These are phyloP conservation scores for Suhomyces sp. DNA, from an alignment of 805 yeast genomes.

Conservation along the genomic window DNA sequence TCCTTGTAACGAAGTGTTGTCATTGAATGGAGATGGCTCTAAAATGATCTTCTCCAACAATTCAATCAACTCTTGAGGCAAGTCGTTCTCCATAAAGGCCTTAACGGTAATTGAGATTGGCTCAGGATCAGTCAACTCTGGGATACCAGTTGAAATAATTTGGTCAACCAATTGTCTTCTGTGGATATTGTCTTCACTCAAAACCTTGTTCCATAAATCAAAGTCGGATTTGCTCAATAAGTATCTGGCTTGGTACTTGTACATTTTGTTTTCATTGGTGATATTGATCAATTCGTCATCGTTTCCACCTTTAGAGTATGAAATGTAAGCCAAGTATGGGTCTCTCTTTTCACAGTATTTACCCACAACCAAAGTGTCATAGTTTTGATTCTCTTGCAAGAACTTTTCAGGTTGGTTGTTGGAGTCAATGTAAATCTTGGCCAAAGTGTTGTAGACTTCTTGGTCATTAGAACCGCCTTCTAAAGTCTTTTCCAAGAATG, in stretches of 20 bases:
- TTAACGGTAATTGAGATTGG: slow-evolving; percentile 91
- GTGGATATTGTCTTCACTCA: slow-evolving; percentile 72
- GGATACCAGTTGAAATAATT: slow-evolving; percentile 93
- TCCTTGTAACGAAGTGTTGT: slow-evolving; percentile 93
- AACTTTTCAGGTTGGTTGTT: slow-evolving; percentile 97
- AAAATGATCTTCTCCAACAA: slow-evolving; percentile 91
- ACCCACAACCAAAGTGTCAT: slow-evolving; percentile 95
- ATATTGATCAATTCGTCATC: slow-evolving; percentile 86
- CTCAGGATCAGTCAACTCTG: slow-evolving; percentile 88
- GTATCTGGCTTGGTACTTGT: slow-evolving; percentile 98
- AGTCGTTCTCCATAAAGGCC: slow-evolving; percentile 92
- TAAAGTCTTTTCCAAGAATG: slow-evolving; percentile 87
- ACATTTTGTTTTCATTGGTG: slow-evolving; percentile 97
- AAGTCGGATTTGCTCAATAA: slow-evolving; percentile 84
- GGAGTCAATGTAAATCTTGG: slow-evolving; percentile 95
- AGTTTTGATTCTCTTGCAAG: slow-evolving; percentile 82
- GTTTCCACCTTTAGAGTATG: slow-evolving; percentile 92
- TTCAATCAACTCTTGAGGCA: slow-evolving; percentile 91
- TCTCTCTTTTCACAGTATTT: slow-evolving; percentile 98
- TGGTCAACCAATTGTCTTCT: slow-evolving; percentile 92
- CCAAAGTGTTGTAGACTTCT: slow-evolving; percentile 91
- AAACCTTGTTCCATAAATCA: slow-evolving; percentile 76
- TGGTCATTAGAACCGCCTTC: slow-evolving; percentile 82
- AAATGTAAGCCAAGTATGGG: slow-evolving; percentile 96
- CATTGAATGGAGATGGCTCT: slow-evolving; percentile 96